These are phyloP conservation scores for Sclerotinia borealis DNA, from an alignment of 2,329 filamentous ascomycete species.

Conservation along the genomic window DNA sequence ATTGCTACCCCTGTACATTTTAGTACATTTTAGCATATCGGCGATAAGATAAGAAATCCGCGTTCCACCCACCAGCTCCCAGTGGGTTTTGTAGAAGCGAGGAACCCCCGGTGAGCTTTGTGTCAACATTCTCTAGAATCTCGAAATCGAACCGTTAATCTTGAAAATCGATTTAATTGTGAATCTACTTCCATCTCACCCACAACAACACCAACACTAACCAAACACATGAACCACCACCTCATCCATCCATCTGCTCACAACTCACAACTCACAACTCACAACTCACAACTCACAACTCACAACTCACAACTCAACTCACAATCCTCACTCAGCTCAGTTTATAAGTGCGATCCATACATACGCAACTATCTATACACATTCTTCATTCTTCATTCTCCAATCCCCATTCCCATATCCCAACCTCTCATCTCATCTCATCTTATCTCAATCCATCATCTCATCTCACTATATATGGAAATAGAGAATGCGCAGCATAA, in stretches of 20 bases:
- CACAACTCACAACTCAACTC: no score
- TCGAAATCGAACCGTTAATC: no score
- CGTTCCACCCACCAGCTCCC: neutral
- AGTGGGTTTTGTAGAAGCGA: neutral
- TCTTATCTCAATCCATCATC: neutral
- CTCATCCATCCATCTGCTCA: no score
- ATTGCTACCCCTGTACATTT: neutral
- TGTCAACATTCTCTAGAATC: no score
- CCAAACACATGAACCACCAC: no score
- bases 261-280: no score
- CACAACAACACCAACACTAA: no score
- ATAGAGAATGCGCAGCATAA: neutral
- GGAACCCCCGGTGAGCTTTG: neutral
- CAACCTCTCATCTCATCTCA: neutral
- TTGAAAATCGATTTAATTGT: no score
- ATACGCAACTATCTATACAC: neutral
- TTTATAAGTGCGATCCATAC: no score
- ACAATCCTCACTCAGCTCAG: no score
- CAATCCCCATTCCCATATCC: neutral
- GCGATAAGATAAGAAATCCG: slow-evolving; percentile 8
- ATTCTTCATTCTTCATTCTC: neutral
- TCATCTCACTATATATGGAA: neutral
- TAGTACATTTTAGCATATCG: neutral
- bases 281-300: no score
- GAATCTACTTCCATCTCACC: no score